These are phyloP conservation scores for Scheffersomyces illinoinensis DNA, from an alignment of 1,139 yeast species.

Conservation along the genomic window DNA sequence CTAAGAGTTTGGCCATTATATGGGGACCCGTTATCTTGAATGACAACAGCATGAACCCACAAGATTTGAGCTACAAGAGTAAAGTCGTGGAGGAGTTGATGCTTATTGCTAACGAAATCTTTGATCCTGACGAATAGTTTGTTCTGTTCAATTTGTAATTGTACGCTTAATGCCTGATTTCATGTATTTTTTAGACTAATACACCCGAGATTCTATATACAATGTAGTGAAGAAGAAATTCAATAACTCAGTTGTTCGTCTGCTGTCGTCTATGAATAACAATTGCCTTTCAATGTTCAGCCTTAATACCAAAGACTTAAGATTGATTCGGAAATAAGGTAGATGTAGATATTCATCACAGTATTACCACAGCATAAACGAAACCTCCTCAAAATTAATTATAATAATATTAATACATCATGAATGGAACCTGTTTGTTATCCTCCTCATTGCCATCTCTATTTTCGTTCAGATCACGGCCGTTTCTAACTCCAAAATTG, in stretches of 20 bases:
- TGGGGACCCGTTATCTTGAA: slow-evolving; percentile 92
- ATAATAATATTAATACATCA: slow-evolving; percentile 10
- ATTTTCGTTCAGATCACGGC: neutral
- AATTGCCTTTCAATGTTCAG: neutral
- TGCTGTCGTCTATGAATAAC: neutral
- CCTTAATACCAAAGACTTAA: neutral
- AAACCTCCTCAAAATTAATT: neutral
- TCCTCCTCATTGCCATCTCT: slow-evolving; percentile 10
- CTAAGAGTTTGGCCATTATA: slow-evolving; percentile 75
- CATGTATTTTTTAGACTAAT: neutral
- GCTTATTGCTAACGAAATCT: slow-evolving; percentile 81
- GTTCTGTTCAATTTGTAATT: neutral
- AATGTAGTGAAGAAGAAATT: neutral
- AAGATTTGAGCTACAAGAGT: slow-evolving; percentile 80
- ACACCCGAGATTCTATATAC: neutral
- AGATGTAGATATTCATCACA: neutral
- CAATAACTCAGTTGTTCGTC: neutral
- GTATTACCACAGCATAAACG: neutral
- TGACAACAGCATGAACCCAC: slow-evolving; percentile 63
- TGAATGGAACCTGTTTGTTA: slow-evolving; percentile 11
- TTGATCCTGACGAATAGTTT: slow-evolving; percentile 60
- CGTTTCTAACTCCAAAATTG: slow-evolving; percentile 18
- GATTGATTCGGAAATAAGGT: too few relatives aligned
- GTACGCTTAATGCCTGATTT: neutral
- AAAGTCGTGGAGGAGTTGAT: slow-evolving; percentile 82